Base-by-base conservation (phyloP, 805 yeast genomes). In the Starmerella ratchasimensis region DNA sequence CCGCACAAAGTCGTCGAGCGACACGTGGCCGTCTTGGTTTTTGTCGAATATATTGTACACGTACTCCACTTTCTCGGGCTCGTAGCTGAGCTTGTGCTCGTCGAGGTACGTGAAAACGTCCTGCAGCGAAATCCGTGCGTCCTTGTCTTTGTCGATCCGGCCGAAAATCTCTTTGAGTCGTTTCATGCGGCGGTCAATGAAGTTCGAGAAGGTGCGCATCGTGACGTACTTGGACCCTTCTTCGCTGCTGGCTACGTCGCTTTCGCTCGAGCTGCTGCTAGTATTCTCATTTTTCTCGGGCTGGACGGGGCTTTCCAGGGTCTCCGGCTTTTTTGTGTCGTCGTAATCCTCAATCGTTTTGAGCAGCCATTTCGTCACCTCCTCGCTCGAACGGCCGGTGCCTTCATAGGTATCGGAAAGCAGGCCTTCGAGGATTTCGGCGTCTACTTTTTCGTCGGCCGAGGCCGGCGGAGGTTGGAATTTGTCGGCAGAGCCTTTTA, bases 1-100 rank as follows among this genome's bases (percentile, higher is more conserved):
- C 48, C 80, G 80, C 46, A 93, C 66, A 71, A 93, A 90, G 49
- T 88, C 88, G 36, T 83, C 83, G 52, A 72, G 81, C 0, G 90
- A 75, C 30, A 88, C 74, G 47, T 65, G 71, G 1, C 90, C 88
- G 39, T 69, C 72, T 33, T 68, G 60, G 42, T 72, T 65, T 26
- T 56, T 57, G 55, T 74, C 84, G 33, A 76, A 44, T 40, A 63
- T 67, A 25, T 62, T 53, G 62, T 77, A 76, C 42, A 82, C 63
- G 5, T 59, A 57, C 39, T 72, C 72, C 27, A 79, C 61, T 45
- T 71, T 71, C 11, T 64, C 56, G 10, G 63, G 63, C 2, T 71
- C 65, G 10, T 81, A 74, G 15, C 62, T 57, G 34, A 74, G 58
- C 10, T 75, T 69, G 41, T 80, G 62, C 3, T 63, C 58, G 11